phyloP scores from a whole-genome alignment of 257 asterid species.

The Pogostemon cablin region DNA sequence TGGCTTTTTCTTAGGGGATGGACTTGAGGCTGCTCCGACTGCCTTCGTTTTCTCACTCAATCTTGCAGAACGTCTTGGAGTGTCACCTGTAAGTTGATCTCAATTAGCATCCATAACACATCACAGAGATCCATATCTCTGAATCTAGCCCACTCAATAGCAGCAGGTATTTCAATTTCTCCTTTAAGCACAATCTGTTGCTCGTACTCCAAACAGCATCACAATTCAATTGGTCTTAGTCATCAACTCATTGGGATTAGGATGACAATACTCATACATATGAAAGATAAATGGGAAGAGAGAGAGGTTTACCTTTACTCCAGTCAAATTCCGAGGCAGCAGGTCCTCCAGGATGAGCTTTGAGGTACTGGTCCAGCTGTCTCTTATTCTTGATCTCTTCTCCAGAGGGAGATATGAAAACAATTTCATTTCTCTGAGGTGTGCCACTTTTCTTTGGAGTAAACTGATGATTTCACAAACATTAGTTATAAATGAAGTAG shows the following conservation, averaged over 20 bases:
- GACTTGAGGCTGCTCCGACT: constrained; percentile 38
- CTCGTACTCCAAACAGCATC: constrained; percentile 10
- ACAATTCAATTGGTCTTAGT: constrained; percentile 2
- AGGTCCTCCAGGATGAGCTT: constrained; percentile 66
- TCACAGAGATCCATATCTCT: background rate
- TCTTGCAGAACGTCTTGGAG: constrained; percentile 69
- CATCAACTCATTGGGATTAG: background rate
- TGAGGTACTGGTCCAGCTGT: constrained; percentile 66
- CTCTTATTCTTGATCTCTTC: constrained; percentile 69
- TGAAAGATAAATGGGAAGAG: constrained; percentile 4
- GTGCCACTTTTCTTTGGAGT: constrained; percentile 44
- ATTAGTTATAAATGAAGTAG: background rate
- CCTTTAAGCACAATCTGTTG: background rate
- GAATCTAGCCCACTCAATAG: constrained; percentile 4
- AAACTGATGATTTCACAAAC: constrained; percentile 36
- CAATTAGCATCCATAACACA: constrained; percentile 9
- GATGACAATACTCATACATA: background rate
- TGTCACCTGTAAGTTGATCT: constrained; percentile 44
- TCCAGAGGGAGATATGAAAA: constrained; percentile 60
- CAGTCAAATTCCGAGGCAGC: constrained; percentile 57
- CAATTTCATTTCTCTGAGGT: constrained; percentile 42
- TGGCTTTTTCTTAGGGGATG: constrained; percentile 53
- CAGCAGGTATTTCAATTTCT: background rate
- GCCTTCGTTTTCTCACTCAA: constrained; percentile 58
- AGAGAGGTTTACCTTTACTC: constrained; percentile 45